Evolutionary conservation across 495 filamentous ascomycete species (phyloP).

Genomic region (Pyronema domesticum): DNA sequence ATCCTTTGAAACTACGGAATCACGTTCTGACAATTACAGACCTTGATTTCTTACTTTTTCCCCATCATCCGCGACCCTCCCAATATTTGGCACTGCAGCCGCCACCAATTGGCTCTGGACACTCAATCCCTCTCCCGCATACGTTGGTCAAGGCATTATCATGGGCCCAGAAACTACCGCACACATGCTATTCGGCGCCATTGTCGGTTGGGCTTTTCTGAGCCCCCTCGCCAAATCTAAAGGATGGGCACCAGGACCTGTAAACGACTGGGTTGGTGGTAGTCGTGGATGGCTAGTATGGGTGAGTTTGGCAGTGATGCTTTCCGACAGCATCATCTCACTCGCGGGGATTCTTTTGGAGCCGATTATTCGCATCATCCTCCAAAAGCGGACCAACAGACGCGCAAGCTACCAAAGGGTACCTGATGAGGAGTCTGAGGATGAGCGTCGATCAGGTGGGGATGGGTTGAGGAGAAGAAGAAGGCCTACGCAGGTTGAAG

Average conservation of each 20-base stretch:
- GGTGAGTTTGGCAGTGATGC: slow-evolving; percentile 89
- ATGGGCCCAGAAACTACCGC: slow-evolving; percentile 85
- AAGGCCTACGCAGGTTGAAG: slow-evolving; percentile 1
- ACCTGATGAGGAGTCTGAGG: neutral
- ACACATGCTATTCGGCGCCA: slow-evolving; percentile 85
- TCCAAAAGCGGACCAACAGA: neutral
- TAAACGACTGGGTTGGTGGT: slow-evolving; percentile 72
- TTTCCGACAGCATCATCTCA: slow-evolving; percentile 78
- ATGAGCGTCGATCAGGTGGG: neutral
- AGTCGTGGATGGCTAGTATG: slow-evolving; percentile 98
- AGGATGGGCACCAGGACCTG: slow-evolving; percentile 78
- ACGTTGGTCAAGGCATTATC: slow-evolving; percentile 71
- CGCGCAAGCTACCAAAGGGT: slow-evolving; percentile 9
- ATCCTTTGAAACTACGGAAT: slow-evolving; percentile 30
- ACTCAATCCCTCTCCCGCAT: slow-evolving; percentile 85
- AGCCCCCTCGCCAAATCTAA: slow-evolving; percentile 69
- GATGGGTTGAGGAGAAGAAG: neutral
- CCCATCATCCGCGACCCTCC: slow-evolving; percentile 65
- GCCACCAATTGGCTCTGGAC: slow-evolving; percentile 84
- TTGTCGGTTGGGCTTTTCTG: slow-evolving; percentile 80
- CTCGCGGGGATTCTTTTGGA: slow-evolving; percentile 61
- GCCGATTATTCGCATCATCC: slow-evolving; percentile 24
- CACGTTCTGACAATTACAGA: slow-evolving; percentile 30
- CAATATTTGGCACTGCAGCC: slow-evolving; percentile 58
- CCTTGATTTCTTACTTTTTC: slow-evolving; percentile 80